Percentiles rank a stretch among this genome's conserved stretches.
Conservation (phyloP, 176 grass and related monocot genomes). For the Phoenix roebelenii region DNA sequence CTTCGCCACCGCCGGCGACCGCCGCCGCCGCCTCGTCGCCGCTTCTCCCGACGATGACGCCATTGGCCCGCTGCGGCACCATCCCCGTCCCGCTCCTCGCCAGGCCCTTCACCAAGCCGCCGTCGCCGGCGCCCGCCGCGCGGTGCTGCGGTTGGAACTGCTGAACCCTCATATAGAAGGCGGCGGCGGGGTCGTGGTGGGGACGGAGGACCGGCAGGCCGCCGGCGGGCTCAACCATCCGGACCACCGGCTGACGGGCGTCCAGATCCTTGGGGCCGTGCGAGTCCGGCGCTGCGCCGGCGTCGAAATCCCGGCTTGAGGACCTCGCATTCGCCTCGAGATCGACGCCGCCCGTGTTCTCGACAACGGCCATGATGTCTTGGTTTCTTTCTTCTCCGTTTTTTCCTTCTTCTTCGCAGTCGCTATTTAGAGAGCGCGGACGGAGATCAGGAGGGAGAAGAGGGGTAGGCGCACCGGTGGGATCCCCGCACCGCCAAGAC, state of each 20-base stretch:
- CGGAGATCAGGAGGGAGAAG: too few relatives aligned
- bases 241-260: not conserved
- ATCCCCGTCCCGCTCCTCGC: too few relatives aligned
- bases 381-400: too few relatives aligned
- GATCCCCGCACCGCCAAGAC: not conserved
- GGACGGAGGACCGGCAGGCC: slow-evolving; percentile 1
- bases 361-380: slow-evolving; percentile 18
- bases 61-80: slow-evolving; percentile 3
- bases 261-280: slow-evolving; percentile 2
- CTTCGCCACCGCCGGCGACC: slow-evolving; percentile 7
- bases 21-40: not conserved
- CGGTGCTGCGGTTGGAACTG: not conserved
- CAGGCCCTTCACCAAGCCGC: not conserved
- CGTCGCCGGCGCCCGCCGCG: slow-evolving; percentile 10
- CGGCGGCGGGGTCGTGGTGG: not conserved
- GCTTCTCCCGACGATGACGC: not conserved
- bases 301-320: not conserved
- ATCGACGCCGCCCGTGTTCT: slow-evolving; percentile 18
- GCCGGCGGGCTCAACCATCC: not conserved
- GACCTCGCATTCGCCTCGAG: not conserved
- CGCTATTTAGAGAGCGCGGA: not conserved
- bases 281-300: not conserved
- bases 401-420: too few relatives aligned
- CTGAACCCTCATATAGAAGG: too few relatives aligned
- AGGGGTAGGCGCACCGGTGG: not conserved